These are phyloP conservation scores for Tulasnella sp. DNA, from an alignment of 768 basidiomycete genomes.

Conservation along the genomic window DNA sequence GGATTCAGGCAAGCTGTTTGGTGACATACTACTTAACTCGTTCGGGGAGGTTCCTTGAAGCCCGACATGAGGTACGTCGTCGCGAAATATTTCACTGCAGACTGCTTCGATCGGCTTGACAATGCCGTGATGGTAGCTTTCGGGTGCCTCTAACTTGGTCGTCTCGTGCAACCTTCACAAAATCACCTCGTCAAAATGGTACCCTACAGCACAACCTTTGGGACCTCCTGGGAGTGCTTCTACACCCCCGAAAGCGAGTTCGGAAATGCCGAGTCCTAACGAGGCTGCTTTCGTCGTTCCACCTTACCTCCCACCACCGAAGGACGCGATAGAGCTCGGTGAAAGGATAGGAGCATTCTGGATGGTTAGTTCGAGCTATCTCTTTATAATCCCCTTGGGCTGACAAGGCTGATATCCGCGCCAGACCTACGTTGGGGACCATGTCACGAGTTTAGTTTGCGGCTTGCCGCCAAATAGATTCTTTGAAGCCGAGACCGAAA, in stretches of 20 bases:
- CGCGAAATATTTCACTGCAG: neutral
- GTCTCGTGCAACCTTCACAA: conserved; percentile 21
- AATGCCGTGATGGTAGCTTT: conserved; percentile 6
- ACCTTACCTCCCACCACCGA: conserved; percentile 1
- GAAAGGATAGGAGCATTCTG: conserved; percentile 14
- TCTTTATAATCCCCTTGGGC: neutral
- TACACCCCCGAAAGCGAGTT: neutral
- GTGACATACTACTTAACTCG: conserved; percentile 19
- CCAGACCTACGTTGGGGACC: neutral
- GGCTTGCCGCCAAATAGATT: conserved; percentile 7
- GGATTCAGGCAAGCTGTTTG: conserved; percentile 20
- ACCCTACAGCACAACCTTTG: neutral
- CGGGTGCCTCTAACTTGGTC: conserved; percentile 15
- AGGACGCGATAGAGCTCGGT: conserved; percentile 13
- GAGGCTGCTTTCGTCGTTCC: neutral
- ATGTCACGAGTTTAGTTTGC: neutral
- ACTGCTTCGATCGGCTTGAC: neutral
- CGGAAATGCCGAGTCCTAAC: neutral
- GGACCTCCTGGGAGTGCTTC: neutral
- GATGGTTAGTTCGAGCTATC: neutral
- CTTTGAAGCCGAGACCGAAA: conserved; percentile 13
- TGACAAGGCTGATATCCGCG: neutral
- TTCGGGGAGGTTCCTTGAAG: conserved; percentile 19
- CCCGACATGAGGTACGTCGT: conserved; percentile 17
- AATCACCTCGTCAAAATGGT: conserved; percentile 15